Evolutionary conservation across 306 rosid genomes (phyloP).

Genomic region (Senna tora): DNA sequence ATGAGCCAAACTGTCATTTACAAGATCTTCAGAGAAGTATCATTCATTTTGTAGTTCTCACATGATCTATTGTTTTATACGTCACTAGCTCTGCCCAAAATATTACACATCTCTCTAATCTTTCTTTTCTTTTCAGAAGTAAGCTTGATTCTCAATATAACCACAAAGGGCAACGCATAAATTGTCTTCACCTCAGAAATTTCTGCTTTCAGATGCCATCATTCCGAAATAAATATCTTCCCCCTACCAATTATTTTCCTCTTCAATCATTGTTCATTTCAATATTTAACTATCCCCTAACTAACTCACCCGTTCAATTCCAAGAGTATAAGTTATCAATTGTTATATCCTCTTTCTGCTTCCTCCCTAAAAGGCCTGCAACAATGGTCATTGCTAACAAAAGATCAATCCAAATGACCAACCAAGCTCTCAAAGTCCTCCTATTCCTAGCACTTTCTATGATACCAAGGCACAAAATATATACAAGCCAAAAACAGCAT

Average conservation of each 20-base stretch:
- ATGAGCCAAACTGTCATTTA: not conserved
- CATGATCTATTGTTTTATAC: not conserved
- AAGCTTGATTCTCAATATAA: not conserved
- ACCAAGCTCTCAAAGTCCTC: slow-evolving; percentile 12
- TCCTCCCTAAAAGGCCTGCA: slow-evolving; percentile 1
- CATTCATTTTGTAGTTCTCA: not conserved
- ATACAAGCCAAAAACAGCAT: not conserved
- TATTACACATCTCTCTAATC: not conserved
- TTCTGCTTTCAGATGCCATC: not conserved
- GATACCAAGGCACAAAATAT: slow-evolving; percentile 11
- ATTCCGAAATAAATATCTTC: not conserved
- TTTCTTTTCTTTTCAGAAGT: not conserved
- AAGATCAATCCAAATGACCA: slow-evolving; percentile 2
- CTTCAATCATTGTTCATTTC: not conserved
- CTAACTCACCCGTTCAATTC: not conserved
- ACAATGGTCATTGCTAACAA: slow-evolving; percentile 13
- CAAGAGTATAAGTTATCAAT: slow-evolving; percentile 1
- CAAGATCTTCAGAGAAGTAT: not conserved
- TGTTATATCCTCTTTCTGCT: slow-evolving; percentile 1
- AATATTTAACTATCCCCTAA: not conserved
- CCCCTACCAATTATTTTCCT: not conserved
- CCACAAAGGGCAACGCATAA: not conserved
- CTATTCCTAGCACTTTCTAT: not conserved
- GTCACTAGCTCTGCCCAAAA: not conserved
- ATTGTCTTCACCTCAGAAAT: not conserved